Evolutionary conservation across 768 basidiomycete species (phyloP), one percentile per base, ranked within the genome.

Genomic region (Hortiboletus flavorubellus): DNA sequence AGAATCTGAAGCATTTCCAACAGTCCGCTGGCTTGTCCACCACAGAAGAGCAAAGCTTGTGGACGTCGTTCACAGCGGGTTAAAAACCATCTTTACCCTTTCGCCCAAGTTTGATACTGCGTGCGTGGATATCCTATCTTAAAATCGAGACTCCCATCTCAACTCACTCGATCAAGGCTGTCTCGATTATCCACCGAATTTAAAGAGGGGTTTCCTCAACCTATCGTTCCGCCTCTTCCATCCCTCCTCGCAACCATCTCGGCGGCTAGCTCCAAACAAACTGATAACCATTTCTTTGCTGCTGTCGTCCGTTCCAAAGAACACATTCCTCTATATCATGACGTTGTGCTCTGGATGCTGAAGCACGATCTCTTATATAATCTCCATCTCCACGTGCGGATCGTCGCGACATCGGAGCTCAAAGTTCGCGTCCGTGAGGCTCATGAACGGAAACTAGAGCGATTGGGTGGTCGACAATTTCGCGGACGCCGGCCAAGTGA

Each of bases 11-110:
- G 80, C 96, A 1, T 91, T 89, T 64, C 91, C 93, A 1, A 84
- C 90, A n/a, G 95, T 96, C 9, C 83, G 92, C 16, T 93, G 93
- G 82, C 78, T 99, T 31, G 89, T 98, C 31, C 86, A 91, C 55
- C 93, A 94, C 71, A 81, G 91, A 50, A 82, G 91, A 64, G 96
- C 93, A 6, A 92, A 92, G 62, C 76, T 98, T 29, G 87, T 97
- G 41, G 94, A 98, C 58, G 81, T 85, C 16, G 83, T 98, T 33
- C 90, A 93, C 63, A 74, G 72, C 4, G 82, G 86, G 43, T 70
- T 98, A 42, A 88, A 90, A 70, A 94, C 91, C 0, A 80, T 92
- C 0, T 97, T 94, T 63, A 79, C 84, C 5, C 76, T 95, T 40
- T 81, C 91, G 15, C 78, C 84, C 4, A 82, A 78, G 61, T 82